These are phyloP conservation scores for Cephalotrichum gorgonifer DNA, from an alignment of 2,329 filamentous ascomycete genomes.

Conservation along the genomic window DNA sequence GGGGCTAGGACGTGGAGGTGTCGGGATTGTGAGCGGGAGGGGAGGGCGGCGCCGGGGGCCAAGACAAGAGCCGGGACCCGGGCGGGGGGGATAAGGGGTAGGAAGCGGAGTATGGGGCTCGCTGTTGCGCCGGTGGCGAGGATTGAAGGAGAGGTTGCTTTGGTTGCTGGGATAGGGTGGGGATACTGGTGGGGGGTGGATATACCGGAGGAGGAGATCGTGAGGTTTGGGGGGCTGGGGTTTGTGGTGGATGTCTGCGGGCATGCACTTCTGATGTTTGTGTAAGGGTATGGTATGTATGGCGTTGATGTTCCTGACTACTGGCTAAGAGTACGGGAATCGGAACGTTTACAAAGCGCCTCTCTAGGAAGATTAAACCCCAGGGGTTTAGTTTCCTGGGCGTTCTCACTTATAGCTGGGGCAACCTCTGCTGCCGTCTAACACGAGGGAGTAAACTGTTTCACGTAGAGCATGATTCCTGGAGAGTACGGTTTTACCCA, in stretches of 20 bases:
- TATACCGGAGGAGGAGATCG: neutral
- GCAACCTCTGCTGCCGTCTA: no score
- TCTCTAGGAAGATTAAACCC: no score
- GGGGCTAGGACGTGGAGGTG: neutral
- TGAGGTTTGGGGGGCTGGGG: neutral
- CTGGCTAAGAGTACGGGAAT: neutral
- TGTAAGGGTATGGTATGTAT: neutral
- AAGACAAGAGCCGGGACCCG: neutral
- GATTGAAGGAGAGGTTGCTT: neutral
- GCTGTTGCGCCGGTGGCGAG: neutral
- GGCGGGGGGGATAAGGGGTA: neutral
- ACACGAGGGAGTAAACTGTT: no score
- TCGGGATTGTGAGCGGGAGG: neutral
- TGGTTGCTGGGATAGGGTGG: neutral
- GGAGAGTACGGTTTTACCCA: no score
- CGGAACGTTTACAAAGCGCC: neutral
- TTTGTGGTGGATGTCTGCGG: conserved; percentile 1
- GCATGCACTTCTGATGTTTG: neutral
- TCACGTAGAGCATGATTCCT: no score
- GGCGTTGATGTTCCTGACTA: no score
- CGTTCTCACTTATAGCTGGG: no score
- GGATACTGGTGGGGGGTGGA: neutral
- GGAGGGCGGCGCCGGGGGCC: neutral
- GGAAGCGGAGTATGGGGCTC: neutral
- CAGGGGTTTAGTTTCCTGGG: no score